Percentiles rank a stretch among this genome's conserved stretches.
These are phyloP conservation scores for Cytospora leucostoma DNA, from an alignment of 2,329 filamentous ascomycete genomes.

Conservation along the genomic window DNA sequence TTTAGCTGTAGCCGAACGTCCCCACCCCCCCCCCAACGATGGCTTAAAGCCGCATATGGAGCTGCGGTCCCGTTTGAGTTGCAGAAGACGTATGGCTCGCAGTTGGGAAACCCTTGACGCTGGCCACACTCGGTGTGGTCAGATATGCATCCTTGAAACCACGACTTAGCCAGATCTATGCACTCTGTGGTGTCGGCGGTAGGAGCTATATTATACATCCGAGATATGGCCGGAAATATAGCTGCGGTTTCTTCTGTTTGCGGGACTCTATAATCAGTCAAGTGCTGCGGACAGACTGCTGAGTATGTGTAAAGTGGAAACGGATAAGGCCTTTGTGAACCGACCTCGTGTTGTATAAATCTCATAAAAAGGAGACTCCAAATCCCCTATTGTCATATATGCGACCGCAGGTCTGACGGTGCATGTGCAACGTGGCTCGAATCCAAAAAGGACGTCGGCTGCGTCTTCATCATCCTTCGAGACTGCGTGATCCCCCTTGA, in stretches of 20 bases:
- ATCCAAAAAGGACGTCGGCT: no score
- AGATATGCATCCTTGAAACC: background rate
- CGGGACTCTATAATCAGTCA: background rate
- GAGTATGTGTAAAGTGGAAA: background rate
- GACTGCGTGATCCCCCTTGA: background rate
- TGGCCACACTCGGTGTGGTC: background rate
- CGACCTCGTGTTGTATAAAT: background rate
- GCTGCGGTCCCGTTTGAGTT: background rate
- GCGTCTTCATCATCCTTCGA: background rate
- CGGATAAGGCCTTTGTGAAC: background rate
- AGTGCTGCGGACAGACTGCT: background rate
- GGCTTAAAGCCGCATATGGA: background rate
- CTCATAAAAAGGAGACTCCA: background rate
- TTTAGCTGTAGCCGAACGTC: background rate
- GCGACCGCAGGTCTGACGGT: no score
- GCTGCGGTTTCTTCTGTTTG: background rate
- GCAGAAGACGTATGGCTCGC: background rate
- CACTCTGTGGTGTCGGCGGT: background rate
- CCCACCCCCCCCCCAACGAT: background rate
- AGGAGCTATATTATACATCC: background rate
- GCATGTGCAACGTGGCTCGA: no score
- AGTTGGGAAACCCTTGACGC: background rate
- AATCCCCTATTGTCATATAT: no score
- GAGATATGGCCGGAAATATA: background rate
- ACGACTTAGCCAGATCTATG: background rate